Conservation (phyloP, 352 stramenopile genomes). For the Globisporangium paroecandrum region DNA sequence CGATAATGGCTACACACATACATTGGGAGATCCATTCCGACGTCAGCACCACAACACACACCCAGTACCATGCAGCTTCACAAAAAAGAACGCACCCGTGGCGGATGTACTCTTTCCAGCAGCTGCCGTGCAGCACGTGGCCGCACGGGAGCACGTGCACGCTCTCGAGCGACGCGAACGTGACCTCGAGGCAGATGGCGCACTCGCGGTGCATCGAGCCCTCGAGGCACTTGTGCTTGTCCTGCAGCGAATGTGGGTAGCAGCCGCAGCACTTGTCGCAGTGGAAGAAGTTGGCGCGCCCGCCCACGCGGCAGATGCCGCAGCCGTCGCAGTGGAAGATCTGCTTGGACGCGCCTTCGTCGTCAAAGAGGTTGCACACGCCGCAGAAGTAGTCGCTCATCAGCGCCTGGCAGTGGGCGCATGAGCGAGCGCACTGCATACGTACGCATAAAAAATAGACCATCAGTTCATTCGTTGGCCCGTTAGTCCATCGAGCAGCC, state of each 20-base stretch:
- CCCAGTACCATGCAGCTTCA: not conserved
- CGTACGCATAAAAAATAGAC: not conserved
- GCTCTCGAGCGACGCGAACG: conserved; percentile 71
- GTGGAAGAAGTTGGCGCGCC: conserved; percentile 78
- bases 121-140: conserved; percentile 71
- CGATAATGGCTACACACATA: conserved; percentile 28
- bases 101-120: conserved; percentile 59
- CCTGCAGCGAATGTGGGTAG: conserved; percentile 63
- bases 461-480: not conserved
- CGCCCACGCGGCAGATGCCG: conserved; percentile 74
- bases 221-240: conserved; percentile 78
- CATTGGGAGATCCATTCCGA: not conserved
- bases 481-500: too few species aligned
- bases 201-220: conserved; percentile 80
- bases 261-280: conserved; percentile 75
- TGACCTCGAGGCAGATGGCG: conserved; percentile 78
- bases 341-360: conserved; percentile 53
- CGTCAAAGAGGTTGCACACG: conserved; percentile 74
- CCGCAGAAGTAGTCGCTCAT: conserved; percentile 69
- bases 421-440: conserved; percentile 50
- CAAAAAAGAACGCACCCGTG: conserved; percentile 35
- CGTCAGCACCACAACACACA: not conserved
- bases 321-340: conserved; percentile 77
- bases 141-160: conserved; percentile 70
- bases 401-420: conserved; percentile 33